phyloP scores from a whole-genome alignment of 305 asterid genomes.

The Solanum hybrid region DNA sequence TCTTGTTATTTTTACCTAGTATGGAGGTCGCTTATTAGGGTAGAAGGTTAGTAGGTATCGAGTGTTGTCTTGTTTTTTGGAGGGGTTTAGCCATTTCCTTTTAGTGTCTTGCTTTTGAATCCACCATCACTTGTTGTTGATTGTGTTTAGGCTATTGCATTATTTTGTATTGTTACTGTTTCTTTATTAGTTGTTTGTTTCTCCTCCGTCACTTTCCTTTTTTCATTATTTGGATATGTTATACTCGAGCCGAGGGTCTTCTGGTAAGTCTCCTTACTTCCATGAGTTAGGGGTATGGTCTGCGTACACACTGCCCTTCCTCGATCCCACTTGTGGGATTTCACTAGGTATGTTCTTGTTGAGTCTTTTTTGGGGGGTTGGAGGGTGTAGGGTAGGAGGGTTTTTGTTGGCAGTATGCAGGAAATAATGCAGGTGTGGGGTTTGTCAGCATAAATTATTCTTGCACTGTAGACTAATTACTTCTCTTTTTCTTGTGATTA shows the following conservation, averaged over 20 bases:
- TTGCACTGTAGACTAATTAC: neutral
- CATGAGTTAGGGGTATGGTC: neutral
- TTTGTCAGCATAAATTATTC: neutral
- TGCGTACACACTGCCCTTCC: neutral
- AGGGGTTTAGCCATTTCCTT: neutral
- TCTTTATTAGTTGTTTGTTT: neutral
- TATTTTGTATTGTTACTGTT: neutral
- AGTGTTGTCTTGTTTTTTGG: neutral
- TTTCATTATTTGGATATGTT: neutral
- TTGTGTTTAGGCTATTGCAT: neutral
- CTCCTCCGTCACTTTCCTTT: neutral
- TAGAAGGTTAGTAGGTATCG: neutral
- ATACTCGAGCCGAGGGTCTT: neutral
- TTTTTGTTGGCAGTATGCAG: neutral
- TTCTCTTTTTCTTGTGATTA: neutral
- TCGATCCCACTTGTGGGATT: neutral
- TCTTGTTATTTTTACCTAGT: neutral
- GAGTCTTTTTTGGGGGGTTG: neutral
- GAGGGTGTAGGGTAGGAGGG: neutral
- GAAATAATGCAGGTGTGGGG: neutral
- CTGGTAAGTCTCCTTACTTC: neutral
- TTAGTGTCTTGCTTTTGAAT: neutral
- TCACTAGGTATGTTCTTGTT: neutral
- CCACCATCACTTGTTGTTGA: neutral
- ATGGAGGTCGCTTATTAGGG: neutral